Evolutionary conservation across 495 filamentous ascomycete genomes (phyloP), one percentile per base, ranked within the genome.

Genomic region (Copromyces sp.): DNA sequence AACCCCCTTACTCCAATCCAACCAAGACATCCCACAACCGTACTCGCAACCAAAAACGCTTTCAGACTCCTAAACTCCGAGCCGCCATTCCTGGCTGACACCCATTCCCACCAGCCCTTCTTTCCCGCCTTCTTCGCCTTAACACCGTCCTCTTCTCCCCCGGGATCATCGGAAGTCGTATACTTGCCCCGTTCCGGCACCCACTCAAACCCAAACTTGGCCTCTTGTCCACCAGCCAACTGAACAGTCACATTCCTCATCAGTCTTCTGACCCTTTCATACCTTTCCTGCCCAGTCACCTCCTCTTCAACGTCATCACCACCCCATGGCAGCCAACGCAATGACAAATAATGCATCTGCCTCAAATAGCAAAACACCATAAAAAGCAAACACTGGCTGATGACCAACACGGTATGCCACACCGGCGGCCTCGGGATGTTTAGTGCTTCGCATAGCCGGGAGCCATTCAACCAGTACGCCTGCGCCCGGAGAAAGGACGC

Each of bases 361-460:
- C 89, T 83, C 0, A 82, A 74, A 74, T 90, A 92, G 68, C 85
- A 83, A 40, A 87, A 59, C 3, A 74, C 68, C 79, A 86, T 86
- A 70, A 92, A 90, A 76, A 93, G 87, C 38, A 90, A 78, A 74
- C 89, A 92, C 76, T 94, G 92, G 32, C 90, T 89, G 35, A 87
- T 84, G 42, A 93, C 86, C 17, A 94, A 82, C 0, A 84, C 75
- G 69, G 82, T 87, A 75, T 91, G 89, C 68, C 88, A 90, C 8
- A 85, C 42, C 29, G 82, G 81, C 17, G 90, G 84, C 2, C 84
- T 78, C 0, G 87, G 86, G 32, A 94, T 84, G 2, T 83, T 89
- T 8, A 94, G 83, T 7, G 79, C 82, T 78, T 91, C 87, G 68
- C 84, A 84, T 1, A 94, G 83, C 37, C 87, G 83, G 61, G 84